Evolutionary conservation across 805 yeast species (phyloP).

Genomic region (Lipomyces sp.): DNA sequence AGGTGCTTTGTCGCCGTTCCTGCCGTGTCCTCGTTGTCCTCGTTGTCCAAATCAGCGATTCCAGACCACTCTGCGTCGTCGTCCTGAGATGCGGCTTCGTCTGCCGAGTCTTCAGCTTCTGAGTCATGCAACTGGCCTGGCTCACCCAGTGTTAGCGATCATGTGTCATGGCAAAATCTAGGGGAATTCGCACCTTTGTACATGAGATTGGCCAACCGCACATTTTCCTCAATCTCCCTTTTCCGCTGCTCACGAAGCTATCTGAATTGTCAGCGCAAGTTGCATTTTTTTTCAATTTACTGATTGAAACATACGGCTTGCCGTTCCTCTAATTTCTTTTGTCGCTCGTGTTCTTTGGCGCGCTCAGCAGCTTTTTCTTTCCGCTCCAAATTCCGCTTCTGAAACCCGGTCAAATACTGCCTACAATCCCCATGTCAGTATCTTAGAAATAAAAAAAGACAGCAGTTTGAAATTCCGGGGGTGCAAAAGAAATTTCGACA

Average conservation of each 20-base stretch:
- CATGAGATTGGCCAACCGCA: slow-evolving; percentile 57
- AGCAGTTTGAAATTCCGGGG: background rate
- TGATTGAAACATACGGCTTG: slow-evolving; percentile 42
- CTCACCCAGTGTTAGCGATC: background rate
- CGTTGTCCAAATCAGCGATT: slow-evolving; percentile 5
- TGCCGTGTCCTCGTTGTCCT: slow-evolving; percentile 3
- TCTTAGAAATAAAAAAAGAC: background rate
- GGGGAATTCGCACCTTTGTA: slow-evolving; percentile 32
- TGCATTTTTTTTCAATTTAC: background rate
- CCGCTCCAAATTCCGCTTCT: slow-evolving; percentile 87
- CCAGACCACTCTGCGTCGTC: slow-evolving; percentile 33
- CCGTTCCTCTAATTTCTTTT: slow-evolving; percentile 76
- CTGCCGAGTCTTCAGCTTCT: background rate
- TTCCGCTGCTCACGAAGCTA: slow-evolving; percentile 69
- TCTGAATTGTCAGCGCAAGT: background rate
- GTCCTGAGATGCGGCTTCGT: slow-evolving; percentile 7
- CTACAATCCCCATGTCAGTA: slow-evolving; percentile 34
- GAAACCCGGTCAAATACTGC: slow-evolving; percentile 92
- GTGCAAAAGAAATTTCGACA: slow-evolving; percentile 31
- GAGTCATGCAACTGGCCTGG: slow-evolving; percentile 4
- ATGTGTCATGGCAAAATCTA: background rate
- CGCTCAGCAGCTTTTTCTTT: slow-evolving; percentile 82
- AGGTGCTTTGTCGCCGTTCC: slow-evolving; percentile 46
- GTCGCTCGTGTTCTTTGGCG: slow-evolving; percentile 75
- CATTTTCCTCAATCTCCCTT: slow-evolving; percentile 64